Evolutionary conservation across 331 rosid genomes (phyloP).

Genomic region (Quercus phellos): DNA sequence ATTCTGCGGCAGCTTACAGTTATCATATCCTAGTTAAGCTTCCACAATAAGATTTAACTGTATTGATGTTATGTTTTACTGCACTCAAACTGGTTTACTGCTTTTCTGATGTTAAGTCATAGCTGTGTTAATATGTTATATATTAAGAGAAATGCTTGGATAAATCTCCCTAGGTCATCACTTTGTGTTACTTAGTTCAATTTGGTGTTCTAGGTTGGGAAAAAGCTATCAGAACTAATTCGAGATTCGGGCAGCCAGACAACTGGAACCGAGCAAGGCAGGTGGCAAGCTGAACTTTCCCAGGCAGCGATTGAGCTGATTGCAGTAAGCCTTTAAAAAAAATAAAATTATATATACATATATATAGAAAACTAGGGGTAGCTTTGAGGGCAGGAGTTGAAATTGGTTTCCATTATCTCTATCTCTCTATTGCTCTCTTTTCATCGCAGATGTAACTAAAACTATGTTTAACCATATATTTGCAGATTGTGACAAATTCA

Average conservation of each 20-base stretch:
- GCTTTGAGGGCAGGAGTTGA: background rate
- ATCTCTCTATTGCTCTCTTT: too few relatives aligned
- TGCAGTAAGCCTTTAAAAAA: constrained; percentile 50
- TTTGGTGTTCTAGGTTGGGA: constrained; percentile 74
- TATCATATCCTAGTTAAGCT: background rate
- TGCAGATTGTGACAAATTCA: constrained; percentile 91
- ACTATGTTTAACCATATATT: background rate
- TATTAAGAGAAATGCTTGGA: background rate
- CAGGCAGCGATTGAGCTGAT: constrained; percentile 97
- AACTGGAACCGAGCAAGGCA: constrained; percentile 78
- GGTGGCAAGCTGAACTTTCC: constrained; percentile 99
- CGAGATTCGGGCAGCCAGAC: constrained; percentile 88
- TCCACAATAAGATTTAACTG: background rate
- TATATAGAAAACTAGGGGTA: background rate
- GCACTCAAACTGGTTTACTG: background rate
- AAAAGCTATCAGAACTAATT: constrained; percentile 85
- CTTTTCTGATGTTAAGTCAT: background rate
- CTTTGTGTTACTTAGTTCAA: constrained; percentile 5
- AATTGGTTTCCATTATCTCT: background rate
- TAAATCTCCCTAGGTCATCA: background rate
- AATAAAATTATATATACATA: background rate
- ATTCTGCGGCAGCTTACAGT: background rate
- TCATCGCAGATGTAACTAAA: background rate
- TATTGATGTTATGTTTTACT: background rate
- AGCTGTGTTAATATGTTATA: background rate